These are phyloP conservation scores for Zanthoxylum bungeanum DNA, from an alignment of 345 rosid species.

Conservation along the genomic window DNA sequence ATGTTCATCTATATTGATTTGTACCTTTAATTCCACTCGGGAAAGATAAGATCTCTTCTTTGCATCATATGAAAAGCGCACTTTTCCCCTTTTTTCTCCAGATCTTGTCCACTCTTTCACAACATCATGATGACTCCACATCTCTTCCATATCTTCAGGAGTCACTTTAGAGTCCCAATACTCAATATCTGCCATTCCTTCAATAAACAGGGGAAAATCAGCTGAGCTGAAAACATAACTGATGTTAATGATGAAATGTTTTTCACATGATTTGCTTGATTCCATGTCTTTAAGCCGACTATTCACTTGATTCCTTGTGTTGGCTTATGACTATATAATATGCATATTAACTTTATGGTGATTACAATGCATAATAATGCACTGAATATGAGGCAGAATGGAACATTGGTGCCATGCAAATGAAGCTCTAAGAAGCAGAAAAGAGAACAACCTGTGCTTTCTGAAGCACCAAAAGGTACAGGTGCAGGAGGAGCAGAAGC, in stretches of 20 bases:
- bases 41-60: conserved; percentile 71
- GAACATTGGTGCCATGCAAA: background rate
- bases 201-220: conserved; percentile 15
- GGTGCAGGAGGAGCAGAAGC: conserved; percentile 30
- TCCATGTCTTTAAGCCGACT: background rate
- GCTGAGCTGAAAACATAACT: background rate
- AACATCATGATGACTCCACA: conserved; percentile 77
- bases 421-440: conserved; percentile 5
- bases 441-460: conserved; percentile 37
- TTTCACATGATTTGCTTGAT: background rate
- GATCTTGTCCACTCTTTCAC: conserved; percentile 78
- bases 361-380: background rate
- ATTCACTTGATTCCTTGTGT: background rate
- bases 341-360: background rate
- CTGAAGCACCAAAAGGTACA: conserved; percentile 21
- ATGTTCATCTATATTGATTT: background rate
- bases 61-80: conserved; percentile 69
- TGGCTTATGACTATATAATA: background rate
- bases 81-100: conserved; percentile 64
- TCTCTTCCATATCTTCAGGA: conserved; percentile 78
- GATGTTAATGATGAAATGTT: background rate
- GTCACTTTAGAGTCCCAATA: conserved; percentile 73
- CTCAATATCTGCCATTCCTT: conserved; percentile 34
- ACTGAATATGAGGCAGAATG: background rate
- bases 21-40: conserved; percentile 74